Conservation (phyloP, 805 yeast genomes). For the Hanseniaspora meyeri region DNA sequence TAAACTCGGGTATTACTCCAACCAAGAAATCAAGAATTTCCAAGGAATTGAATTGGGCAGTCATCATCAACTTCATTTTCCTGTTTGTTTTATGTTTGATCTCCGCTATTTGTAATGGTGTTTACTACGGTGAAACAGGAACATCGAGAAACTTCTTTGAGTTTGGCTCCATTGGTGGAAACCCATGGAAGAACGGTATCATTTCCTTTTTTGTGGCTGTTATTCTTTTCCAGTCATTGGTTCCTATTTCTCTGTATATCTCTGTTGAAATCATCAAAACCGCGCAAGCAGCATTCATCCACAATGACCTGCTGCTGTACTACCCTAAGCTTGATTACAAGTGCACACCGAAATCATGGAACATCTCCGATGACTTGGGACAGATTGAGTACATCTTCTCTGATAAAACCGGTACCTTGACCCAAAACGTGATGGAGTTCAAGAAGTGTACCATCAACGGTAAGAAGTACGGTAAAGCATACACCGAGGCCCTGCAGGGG, state of each 20-base stretch:
- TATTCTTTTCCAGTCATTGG: slow-evolving; percentile 64
- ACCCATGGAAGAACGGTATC: slow-evolving; percentile 56
- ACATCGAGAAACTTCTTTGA: slow-evolving; percentile 56
- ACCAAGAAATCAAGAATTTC: slow-evolving; percentile 65
- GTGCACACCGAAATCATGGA: slow-evolving; percentile 77
- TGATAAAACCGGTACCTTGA: slow-evolving; percentile 75
- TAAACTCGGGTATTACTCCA: slow-evolving; percentile 70
- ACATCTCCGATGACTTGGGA: slow-evolving; percentile 73
- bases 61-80: slow-evolving; percentile 50
- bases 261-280: slow-evolving; percentile 75
- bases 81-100: slow-evolving; percentile 56
- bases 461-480: slow-evolving; percentile 60
- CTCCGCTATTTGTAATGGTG: slow-evolving; percentile 60
- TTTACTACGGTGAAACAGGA: slow-evolving; percentile 37
- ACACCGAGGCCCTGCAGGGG: slow-evolving; percentile 74
- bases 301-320: slow-evolving; percentile 62
- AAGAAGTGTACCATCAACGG: slow-evolving; percentile 71
- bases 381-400: slow-evolving; percentile 76
- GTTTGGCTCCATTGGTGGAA: slow-evolving; percentile 54
- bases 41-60: slow-evolving; percentile 58
- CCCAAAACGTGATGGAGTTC: slow-evolving; percentile 78
- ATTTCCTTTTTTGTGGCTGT: slow-evolving; percentile 65
- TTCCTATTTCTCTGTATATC: slow-evolving; percentile 71
- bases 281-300: slow-evolving; percentile 69
- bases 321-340: slow-evolving; percentile 61